Evolutionary conservation across 768 basidiomycete genomes (phyloP).

Genomic region (Multifurca ochricompacta): DNA sequence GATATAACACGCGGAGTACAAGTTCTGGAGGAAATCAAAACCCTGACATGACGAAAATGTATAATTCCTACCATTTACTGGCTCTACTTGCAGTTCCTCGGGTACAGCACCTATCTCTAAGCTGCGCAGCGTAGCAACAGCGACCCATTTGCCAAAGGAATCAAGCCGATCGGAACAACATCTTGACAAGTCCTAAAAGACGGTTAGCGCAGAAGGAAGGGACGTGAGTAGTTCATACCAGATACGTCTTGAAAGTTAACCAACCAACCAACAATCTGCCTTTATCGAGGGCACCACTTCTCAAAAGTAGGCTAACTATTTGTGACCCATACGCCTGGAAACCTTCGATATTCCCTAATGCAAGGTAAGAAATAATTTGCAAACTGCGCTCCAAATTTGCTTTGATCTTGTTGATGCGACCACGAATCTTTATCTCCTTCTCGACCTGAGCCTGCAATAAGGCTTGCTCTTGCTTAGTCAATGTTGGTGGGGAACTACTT

Average conservation of each 20-base stretch:
- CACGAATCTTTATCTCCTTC: slow-evolving; percentile 66
- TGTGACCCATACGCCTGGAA: slow-evolving; percentile 49
- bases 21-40: slow-evolving; percentile 36
- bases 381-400: slow-evolving; percentile 57
- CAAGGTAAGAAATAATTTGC: slow-evolving; percentile 56
- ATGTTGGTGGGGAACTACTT: slow-evolving; percentile 35
- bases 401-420: slow-evolving; percentile 48
- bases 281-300: slow-evolving; percentile 48
- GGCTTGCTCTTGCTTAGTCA: slow-evolving; percentile 81
- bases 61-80: slow-evolving; percentile 44
- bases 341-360: slow-evolving; percentile 40
- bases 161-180: slow-evolving; percentile 72
- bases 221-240: slow-evolving; percentile 41
- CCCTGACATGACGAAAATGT: not conserved
- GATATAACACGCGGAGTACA: slow-evolving; percentile 78
- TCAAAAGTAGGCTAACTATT: slow-evolving; percentile 52
- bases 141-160: slow-evolving; percentile 61
- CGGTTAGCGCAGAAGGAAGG: not conserved
- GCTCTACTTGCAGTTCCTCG: slow-evolving; percentile 64
- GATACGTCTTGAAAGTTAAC: slow-evolving; percentile 64
- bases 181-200: slow-evolving; percentile 51
- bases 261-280: slow-evolving; percentile 57
- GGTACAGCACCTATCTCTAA: slow-evolving; percentile 60
- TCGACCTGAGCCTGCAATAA: slow-evolving; percentile 78
- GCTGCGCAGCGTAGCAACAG: slow-evolving; percentile 76